Percentiles rank a stretch among this genome's conserved stretches.
Conservation (phyloP, 2,329 filamentous ascomycete genomes). For the Fonsecaea pedrosoi region DNA sequence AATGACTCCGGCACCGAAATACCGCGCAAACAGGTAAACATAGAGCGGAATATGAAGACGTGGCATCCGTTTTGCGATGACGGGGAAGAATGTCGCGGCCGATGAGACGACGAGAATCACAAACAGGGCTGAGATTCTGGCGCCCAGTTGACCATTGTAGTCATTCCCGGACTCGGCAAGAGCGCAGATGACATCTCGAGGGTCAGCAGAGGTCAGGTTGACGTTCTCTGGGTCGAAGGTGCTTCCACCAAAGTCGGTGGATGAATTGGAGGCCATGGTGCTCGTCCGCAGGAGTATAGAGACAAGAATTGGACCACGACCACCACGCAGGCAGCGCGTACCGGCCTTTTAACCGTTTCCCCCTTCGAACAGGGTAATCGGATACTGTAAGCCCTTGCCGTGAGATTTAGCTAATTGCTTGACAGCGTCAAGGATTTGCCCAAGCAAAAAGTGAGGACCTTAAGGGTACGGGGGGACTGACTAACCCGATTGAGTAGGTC, state of each 20-base stretch:
- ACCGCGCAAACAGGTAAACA: constrained; percentile 56
- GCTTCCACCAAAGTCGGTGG: not conserved
- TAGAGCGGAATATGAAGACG: constrained; percentile 51
- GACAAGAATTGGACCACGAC: not conserved
- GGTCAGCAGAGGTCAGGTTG: constrained; percentile 53
- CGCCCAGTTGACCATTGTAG: constrained; percentile 59
- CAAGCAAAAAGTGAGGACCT: constrained; percentile 24
- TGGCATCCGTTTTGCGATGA: constrained; percentile 51
- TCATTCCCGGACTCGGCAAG: constrained; percentile 56
- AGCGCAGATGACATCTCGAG: constrained; percentile 59
- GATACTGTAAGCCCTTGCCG: not conserved
- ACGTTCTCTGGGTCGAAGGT: constrained; percentile 50
- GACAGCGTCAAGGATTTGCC: not conserved
- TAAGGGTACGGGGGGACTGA: not conserved
- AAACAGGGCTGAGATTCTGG: constrained; percentile 53
- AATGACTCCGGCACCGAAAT: constrained; percentile 57
- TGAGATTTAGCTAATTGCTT: not conserved
- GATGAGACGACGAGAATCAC: constrained; percentile 54
- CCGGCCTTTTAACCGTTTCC: not conserved
- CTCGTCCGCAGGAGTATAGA: not conserved
- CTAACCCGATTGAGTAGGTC: not conserved
- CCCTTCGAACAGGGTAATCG: not conserved
- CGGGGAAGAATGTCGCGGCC: constrained; percentile 54
- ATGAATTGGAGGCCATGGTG: constrained; percentile 9
- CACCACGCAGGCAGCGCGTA: not conserved